Percentiles rank a stretch among this genome's conserved stretches.
phyloP scores from a whole-genome alignment of 225 moss, liverwort and hornwort genomes.

The Takakia lepidozioides region DNA sequence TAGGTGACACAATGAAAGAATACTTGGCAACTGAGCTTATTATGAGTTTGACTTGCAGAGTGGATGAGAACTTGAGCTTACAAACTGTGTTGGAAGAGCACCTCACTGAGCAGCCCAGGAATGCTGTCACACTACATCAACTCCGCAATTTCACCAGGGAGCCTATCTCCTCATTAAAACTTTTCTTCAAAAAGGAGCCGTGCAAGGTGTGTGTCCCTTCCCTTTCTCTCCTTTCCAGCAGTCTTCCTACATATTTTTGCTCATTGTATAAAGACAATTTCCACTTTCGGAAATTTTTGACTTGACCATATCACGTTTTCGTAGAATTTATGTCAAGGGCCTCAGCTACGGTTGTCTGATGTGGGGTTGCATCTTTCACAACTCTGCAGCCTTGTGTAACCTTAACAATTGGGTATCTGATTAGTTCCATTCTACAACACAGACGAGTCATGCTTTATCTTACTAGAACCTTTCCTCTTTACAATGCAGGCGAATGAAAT shows the following conservation, averaged over 20 bases:
- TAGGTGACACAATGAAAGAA: no score
- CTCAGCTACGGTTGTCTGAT: neutral
- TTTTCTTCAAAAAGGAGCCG: conserved; percentile 63
- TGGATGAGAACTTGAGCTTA: conserved; percentile 64
- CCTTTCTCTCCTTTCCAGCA: no score
- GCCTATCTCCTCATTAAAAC: conserved; percentile 40
- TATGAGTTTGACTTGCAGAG: conserved; percentile 49
- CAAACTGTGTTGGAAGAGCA: conserved; percentile 50
- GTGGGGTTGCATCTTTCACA: neutral
- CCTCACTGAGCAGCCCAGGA: conserved; percentile 29
- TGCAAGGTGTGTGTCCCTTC: conserved; percentile 30
- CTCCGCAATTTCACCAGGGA: conserved; percentile 47
- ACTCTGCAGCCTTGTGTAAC: neutral
- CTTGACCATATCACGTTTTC: neutral
- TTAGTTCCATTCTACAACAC: no score
- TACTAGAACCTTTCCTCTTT: neutral
- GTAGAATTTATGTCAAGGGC: neutral
- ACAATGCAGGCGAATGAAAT: conserved; percentile 53
- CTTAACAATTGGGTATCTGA: neutral
- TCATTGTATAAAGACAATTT: neutral
- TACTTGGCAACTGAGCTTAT: no score
- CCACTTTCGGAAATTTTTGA: neutral
- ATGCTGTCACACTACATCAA: conserved; percentile 35
- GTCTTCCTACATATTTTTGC: neutral
- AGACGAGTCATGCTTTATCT: no score